These are phyloP conservation scores for Alternaria infectoria DNA, from an alignment of 2,329 filamentous ascomycete genomes.

Conservation along the genomic window DNA sequence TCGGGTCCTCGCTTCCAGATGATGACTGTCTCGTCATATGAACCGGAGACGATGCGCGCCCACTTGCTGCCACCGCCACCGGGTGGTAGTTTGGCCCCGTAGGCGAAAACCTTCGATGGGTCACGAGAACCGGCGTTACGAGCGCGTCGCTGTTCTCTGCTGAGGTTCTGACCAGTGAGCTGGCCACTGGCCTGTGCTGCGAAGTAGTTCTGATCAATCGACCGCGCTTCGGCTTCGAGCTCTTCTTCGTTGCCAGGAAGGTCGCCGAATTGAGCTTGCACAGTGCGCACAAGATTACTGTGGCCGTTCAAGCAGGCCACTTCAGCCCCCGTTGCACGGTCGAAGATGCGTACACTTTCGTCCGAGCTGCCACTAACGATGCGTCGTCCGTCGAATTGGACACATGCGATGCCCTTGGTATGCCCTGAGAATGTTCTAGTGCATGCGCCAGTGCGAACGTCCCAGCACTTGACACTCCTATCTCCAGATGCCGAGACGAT, in stretches of 20 bases:
- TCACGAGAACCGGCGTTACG: slow-evolving; percentile 75
- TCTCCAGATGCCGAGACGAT: slow-evolving; percentile 96
- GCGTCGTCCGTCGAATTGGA: slow-evolving; percentile 91
- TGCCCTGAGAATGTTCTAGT: slow-evolving; percentile 83
- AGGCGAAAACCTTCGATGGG: slow-evolving; percentile 77
- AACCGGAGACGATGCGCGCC: slow-evolving; percentile 94
- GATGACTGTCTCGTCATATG: slow-evolving; percentile 94
- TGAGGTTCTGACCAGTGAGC: slow-evolving; percentile 37
- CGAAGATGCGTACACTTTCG: slow-evolving; percentile 94
- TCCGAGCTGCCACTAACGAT: slow-evolving; percentile 97
- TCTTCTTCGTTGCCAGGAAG: slow-evolving; percentile 79
- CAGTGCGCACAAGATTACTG: slow-evolving; percentile 83
- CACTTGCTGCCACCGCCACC: slow-evolving; percentile 89
- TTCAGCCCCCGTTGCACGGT: slow-evolving; percentile 82
- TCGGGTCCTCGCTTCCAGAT: slow-evolving; percentile 89
- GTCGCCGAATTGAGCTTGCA: slow-evolving; percentile 94
- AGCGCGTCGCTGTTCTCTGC: slow-evolving; percentile 42
- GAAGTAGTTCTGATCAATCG: slow-evolving; percentile 76
- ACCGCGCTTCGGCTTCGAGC: slow-evolving; percentile 73
- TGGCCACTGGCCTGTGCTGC: slow-evolving; percentile 59
- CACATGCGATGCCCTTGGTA: slow-evolving; percentile 93
- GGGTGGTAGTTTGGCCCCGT: slow-evolving; percentile 86
- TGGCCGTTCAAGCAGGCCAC: slow-evolving; percentile 88
- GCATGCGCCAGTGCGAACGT: slow-evolving; percentile 79
- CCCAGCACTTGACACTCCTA: slow-evolving; percentile 92